Base-by-base conservation (phyloP, 164 flowering plant species). In the Aristolochia californica region DNA sequence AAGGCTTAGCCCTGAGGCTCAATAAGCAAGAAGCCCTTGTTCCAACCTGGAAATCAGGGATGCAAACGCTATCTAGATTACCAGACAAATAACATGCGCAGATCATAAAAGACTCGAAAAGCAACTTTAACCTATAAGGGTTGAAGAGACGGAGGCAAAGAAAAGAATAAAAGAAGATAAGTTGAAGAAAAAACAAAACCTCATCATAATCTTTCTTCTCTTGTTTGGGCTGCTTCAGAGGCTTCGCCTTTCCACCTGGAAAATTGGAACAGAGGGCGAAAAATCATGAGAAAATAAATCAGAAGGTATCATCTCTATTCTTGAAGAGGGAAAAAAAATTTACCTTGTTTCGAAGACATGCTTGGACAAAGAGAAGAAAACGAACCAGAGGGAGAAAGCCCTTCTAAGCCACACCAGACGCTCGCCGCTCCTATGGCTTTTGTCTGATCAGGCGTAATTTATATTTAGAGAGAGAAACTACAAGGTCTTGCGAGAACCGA, bases 131-230 rank as follows among this genome's bases (percentile, higher is more conserved):
- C n/a, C 28, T n/a, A n/a, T n/a, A n/a, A n/a, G n/a, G n/a, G n/a
- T n/a, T n/a, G n/a, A n/a, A n/a, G n/a, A n/a, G n/a, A n/a, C n/a
- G n/a, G 28, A 54, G 10, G 10, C 18, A 34, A 34, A 17, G 13
- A 34, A 40, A n/a, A 17, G n/a, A 34, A 16, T 25, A 34, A 55
- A 30, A 30, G 13, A 50, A 5, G 15, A 50, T 5, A 45, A 15
- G n/a, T 13, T 14, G 12, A 45, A 13, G 14, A 26, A 10, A 28
- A 5, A n/a, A 11, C 16, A n/a, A 45, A 72, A 90, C 97, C 85
- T 90, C 97, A 60, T 90, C 97, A 61, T 83, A 85, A 5, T 89
- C 97, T 48, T 85, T 87, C 78, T 82, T 77, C 0, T 79, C 84
- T 43, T 71, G 63, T 58, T 89, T 85, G 55, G 97, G 90, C 63